Base-by-base conservation (phyloP, 2,329 filamentous ascomycete genomes). In the Pleoardoris graminearum region DNA sequence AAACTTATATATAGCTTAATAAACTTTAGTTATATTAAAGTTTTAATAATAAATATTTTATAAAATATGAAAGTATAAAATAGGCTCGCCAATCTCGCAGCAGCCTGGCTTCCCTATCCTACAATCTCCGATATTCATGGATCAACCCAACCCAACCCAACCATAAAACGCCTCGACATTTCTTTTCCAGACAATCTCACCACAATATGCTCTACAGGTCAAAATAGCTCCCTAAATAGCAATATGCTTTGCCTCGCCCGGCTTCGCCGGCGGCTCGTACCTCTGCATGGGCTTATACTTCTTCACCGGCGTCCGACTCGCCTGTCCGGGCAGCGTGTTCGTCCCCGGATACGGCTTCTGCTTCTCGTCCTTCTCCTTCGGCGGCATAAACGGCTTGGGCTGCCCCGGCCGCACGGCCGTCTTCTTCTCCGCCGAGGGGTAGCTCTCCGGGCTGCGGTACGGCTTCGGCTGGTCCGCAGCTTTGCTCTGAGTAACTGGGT, bases 311-410 rank as follows among this genome's bases (percentile, higher is more conserved):
- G 61, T 62, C 53, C 54, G 62, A 17, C 51, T 60, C 2, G 50
- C 65, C 42, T 65, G 62, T 1, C 68, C 67, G 0, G 67, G 65
- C 42, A 66, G 36, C 27, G 67, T 70, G 30, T 63, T 68, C 17
- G 67, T 70, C 1, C 67, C 70, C 0, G 69, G 66, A 51, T 71
- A 71, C 35, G 66, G 51, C 43, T 55, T 54, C 37, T 57, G 51
- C 4, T 36, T 47, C 3, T 54, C 44, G 1, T 57, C 59, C 47
- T 62, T 59, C 27, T 53, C 51, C 36, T 55, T 48, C 0, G 65
- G 63, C 1, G 62, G 50, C 3, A 55, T 58, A 27, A 70, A 70
- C 0, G 66, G 62, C 47, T 68, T 68, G n/a, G 57, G 58, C 25
- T 59, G 53, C 1, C 63, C 66, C 0, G 68, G 60, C 39, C 50